phyloP scores from a whole-genome alignment of 768 basidiomycete species.

The Lentinula edodes region DNA sequence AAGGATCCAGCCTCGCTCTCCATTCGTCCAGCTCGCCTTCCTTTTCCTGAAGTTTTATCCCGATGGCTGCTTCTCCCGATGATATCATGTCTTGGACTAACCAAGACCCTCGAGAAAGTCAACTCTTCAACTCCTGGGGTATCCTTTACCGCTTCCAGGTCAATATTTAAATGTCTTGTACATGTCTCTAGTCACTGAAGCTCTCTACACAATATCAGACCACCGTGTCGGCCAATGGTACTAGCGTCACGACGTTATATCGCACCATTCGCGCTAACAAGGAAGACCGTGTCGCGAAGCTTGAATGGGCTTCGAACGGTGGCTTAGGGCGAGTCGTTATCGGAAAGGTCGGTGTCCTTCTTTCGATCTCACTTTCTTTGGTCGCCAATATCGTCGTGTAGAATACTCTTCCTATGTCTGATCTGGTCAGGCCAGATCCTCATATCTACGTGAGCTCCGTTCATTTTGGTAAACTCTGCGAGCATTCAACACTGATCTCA shows the following conservation, averaged over 20 bases:
- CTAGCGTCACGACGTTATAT: slow-evolving; percentile 73
- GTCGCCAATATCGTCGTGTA: slow-evolving; percentile 27
- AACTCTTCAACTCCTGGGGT: slow-evolving; percentile 78
- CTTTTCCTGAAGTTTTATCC: slow-evolving; percentile 13
- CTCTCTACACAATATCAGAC: slow-evolving; percentile 45
- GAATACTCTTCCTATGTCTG: slow-evolving; percentile 77
- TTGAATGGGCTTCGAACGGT: slow-evolving; percentile 82
- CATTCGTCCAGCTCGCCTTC: slow-evolving; percentile 19
- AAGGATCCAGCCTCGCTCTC: slow-evolving; percentile 24
- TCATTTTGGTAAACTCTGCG: slow-evolving; percentile 4
- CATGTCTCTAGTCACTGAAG: slow-evolving; percentile 8
- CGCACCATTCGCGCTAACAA: slow-evolving; percentile 78
- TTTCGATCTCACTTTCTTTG: no score
- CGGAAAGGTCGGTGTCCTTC: slow-evolving; percentile 56
- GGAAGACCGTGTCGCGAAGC: slow-evolving; percentile 83
- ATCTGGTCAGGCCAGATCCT: slow-evolving; percentile 70
- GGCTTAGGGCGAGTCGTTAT: slow-evolving; percentile 81
- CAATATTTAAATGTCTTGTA: slow-evolving; percentile 16
- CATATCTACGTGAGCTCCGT: slow-evolving; percentile 46
- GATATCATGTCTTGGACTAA: slow-evolving; percentile 85
- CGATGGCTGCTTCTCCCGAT: slow-evolving; percentile 49
- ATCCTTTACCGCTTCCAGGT: slow-evolving; percentile 80
- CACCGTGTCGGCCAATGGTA: slow-evolving; percentile 52
- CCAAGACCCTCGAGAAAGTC: slow-evolving; percentile 79
- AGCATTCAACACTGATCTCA: slow-evolving; percentile 13